These are phyloP conservation scores for Fusarium torulosum DNA, from an alignment of 2,329 filamentous ascomycete genomes.

Conservation along the genomic window DNA sequence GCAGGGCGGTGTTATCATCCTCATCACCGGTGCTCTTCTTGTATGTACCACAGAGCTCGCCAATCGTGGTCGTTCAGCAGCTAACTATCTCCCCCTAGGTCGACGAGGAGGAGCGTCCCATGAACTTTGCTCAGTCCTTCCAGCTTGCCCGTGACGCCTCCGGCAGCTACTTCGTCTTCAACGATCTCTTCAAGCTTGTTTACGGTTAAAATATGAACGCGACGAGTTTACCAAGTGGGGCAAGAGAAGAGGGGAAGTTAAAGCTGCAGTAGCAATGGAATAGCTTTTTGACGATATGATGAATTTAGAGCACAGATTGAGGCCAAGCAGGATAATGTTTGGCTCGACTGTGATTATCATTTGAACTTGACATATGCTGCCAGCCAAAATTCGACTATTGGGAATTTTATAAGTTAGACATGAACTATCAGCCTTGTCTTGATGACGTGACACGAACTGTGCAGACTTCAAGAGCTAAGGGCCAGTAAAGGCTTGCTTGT, in stretches of 20 bases:
- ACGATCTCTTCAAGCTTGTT: constrained; percentile 95
- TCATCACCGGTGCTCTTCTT: constrained; percentile 88
- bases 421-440: constrained; percentile 8
- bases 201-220: constrained; percentile 64
- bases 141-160: constrained; percentile 77
- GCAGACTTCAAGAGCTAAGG: not conserved
- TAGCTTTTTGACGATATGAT: constrained; percentile 43
- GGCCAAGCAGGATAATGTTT: constrained; percentile 12
- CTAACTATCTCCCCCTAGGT: constrained; percentile 66
- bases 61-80: not conserved
- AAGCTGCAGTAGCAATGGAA: constrained; percentile 32
- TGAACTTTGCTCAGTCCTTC: constrained; percentile 93
- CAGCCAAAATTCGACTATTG: constrained; percentile 2
- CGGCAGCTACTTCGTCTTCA: constrained; percentile 87
- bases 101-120: constrained; percentile 85
- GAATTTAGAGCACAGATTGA: constrained; percentile 38
- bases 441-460: constrained; percentile 6
- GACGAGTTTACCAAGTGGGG: constrained; percentile 31
- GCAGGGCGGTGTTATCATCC: constrained; percentile 80
- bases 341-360: constrained; percentile 16
- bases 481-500: not conserved
- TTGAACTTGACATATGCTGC: constrained; percentile 4
- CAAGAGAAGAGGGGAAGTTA: constrained; percentile 37
- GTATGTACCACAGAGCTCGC: constrained; percentile 63
- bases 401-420: constrained; percentile 10